Conservation (phyloP, 441 rosid species). For the Raphanus hybrid region DNA sequence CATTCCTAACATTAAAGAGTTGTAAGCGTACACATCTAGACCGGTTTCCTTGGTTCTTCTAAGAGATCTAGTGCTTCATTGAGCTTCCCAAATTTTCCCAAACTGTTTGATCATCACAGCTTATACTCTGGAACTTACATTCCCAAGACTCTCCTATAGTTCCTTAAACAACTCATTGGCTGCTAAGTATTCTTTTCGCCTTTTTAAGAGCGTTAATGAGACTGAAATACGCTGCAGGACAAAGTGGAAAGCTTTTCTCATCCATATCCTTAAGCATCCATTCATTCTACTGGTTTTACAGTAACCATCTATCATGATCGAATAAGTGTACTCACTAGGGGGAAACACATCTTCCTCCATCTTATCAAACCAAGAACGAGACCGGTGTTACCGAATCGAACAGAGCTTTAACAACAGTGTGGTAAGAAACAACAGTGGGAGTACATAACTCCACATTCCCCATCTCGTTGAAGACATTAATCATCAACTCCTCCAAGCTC, state of each 20-base stretch:
- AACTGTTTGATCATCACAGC: neutral
- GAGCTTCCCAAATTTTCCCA: neutral
- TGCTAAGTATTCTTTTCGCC: too few species aligned
- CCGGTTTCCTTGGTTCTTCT: neutral
- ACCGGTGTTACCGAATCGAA: conserved; percentile 72
- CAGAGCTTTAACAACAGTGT: conserved; percentile 70
- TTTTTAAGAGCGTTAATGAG: too few species aligned
- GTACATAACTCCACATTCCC: conserved; percentile 57
- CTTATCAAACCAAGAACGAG: conserved; percentile 80
- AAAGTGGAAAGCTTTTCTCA: too few species aligned
- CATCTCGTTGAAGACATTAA: conserved; percentile 60
- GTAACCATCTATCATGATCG: conserved; percentile 91
- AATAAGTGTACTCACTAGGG: conserved; percentile 88
- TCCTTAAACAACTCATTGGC: conserved; percentile 77
- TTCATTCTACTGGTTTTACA: conserved; percentile 70
- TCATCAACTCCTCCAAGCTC: neutral
- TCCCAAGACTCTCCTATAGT: conserved; percentile 78
- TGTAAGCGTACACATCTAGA: neutral
- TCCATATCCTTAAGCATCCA: conserved; percentile 41
- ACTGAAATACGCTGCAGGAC: too few species aligned
- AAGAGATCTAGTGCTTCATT: neutral
- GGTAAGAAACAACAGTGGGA: too few species aligned
- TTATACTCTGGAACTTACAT: neutral
- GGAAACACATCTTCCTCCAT: conserved; percentile 65
- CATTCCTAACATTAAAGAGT: neutral